phyloP scores from a whole-genome alignment of 164 flowering plant genomes.

The Litsea cubeba region DNA sequence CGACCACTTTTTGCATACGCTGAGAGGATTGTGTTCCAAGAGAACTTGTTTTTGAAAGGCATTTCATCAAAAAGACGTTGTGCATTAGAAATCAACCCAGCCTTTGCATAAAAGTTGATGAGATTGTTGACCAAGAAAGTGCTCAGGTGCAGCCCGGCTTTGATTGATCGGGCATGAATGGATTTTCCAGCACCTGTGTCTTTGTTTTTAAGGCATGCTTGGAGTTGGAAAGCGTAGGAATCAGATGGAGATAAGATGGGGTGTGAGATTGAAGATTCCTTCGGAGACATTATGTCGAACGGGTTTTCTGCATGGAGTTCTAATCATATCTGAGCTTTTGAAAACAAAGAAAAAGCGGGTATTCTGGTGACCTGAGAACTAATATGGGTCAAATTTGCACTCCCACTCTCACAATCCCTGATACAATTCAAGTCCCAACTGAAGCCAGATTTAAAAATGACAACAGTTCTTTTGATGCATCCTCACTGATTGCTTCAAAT shows the following conservation, averaged over 20 bases:
- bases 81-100: constrained; percentile 30
- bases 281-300: constrained; percentile 9
- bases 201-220: constrained; percentile 35
- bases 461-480: constrained; percentile 9
- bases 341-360: no score
- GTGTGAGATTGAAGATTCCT: constrained; percentile 1
- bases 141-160: constrained; percentile 49
- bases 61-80: constrained; percentile 25
- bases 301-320: no score
- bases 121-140: constrained; percentile 62
- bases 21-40: constrained; percentile 47
- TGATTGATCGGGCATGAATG: constrained; percentile 53
- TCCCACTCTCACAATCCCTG: neutral
- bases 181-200: constrained; percentile 37
- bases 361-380: no score
- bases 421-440: constrained; percentile 15
- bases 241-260: constrained; percentile 22
- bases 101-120: constrained; percentile 55
- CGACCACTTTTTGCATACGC: constrained; percentile 57
- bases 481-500: constrained; percentile 3
- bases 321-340: no score
- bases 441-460: constrained; percentile 1
- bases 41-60: constrained; percentile 23
- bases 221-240: constrained; percentile 42
- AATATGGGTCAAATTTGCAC: neutral